Base-by-base conservation (phyloP, 495 filamentous ascomycete genomes). In the Penicillium tannophilum region DNA sequence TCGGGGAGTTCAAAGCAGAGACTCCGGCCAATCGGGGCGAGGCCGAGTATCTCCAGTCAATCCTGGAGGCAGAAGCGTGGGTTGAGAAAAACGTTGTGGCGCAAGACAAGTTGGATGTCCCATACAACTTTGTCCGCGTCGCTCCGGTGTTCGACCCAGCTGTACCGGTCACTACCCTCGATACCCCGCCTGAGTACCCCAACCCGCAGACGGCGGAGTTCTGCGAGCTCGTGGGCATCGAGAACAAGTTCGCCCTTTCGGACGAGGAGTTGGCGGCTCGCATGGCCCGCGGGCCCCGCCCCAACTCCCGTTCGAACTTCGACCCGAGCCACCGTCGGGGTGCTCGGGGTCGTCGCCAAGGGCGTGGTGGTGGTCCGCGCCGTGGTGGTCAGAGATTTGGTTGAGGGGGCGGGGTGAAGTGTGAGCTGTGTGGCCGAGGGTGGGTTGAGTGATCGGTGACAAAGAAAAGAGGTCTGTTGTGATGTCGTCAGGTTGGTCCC, bases 181-280 rank as follows among this genome's bases (percentile, higher is more conserved):
- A 79, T 10, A 80, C 83, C 66, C 91, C 92, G 2, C 66, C 70
- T 0, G 92, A 95, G 72, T 95, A 91, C 68, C 89, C 78, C 12
- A 97, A 92, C 67, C 84, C 86, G 5, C 93, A 97, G 72, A 97
- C 91, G 9, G 72, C 72, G 7, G 66, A 72, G 17, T 98, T 94
- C 71, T 97, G 94, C 68, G 77, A 85, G 52, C 68, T 97, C 55
- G 47, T 97, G 1, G 85, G 84, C 4, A 90, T 97, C 39, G 76
- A 81, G 30, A 93, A 98, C 72, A 79, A 84, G 42, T 96, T 96
- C 76, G 76, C 84, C 59, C 77, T 87, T 0, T 86, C 68, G 3
- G 86, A 90, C 8, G 88, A 89, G 61, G 90, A 93, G 63, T 82
- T 83, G 54, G 69, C 72, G 31, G 77, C 73, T 56, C 80, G 87